Conservation (phyloP, 1,284 basidiomycete genomes). For the Kwoniella shivajii region DNA sequence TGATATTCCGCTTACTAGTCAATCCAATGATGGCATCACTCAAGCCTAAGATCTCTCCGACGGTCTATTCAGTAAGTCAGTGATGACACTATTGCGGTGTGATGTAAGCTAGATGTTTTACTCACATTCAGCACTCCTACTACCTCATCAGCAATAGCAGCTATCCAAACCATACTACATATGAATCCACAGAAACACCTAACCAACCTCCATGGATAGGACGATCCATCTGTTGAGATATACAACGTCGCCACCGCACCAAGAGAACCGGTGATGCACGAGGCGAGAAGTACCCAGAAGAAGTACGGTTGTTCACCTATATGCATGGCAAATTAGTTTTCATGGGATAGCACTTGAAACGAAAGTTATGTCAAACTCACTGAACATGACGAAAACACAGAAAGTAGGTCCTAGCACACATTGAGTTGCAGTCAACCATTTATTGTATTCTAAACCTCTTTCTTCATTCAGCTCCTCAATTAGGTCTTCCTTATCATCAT, state of each 20-base stretch:
- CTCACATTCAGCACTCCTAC: slow-evolving; percentile 79
- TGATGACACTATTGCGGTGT: not conserved
- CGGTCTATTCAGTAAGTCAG: slow-evolving; percentile 64
- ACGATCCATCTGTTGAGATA: slow-evolving; percentile 65
- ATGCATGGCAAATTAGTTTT: slow-evolving; percentile 3
- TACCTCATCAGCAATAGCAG: slow-evolving; percentile 92
- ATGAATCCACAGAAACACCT: slow-evolving; percentile 86
- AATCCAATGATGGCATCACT: slow-evolving; percentile 97
- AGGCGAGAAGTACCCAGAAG: slow-evolving; percentile 63
- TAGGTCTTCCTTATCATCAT: slow-evolving; percentile 59
- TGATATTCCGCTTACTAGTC: slow-evolving; percentile 10
- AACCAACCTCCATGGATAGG: slow-evolving; percentile 65
- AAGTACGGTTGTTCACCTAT: slow-evolving; percentile 63
- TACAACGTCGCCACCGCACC: slow-evolving; percentile 63
- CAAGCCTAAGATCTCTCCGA: slow-evolving; percentile 89
- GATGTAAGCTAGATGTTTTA: not conserved
- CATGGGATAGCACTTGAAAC: not conserved
- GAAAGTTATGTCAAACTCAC: slow-evolving; percentile 57
- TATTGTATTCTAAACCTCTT: slow-evolving; percentile 64
- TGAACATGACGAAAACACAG: slow-evolving; percentile 70
- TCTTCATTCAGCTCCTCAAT: slow-evolving; percentile 26
- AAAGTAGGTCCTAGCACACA: slow-evolving; percentile 78
- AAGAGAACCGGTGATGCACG: slow-evolving; percentile 61
- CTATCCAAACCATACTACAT: slow-evolving; percentile 90
- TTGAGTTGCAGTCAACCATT: slow-evolving; percentile 78